Evolutionary conservation across 345 rosid genomes (phyloP).

Genomic region (Melastoma malabathricum): DNA sequence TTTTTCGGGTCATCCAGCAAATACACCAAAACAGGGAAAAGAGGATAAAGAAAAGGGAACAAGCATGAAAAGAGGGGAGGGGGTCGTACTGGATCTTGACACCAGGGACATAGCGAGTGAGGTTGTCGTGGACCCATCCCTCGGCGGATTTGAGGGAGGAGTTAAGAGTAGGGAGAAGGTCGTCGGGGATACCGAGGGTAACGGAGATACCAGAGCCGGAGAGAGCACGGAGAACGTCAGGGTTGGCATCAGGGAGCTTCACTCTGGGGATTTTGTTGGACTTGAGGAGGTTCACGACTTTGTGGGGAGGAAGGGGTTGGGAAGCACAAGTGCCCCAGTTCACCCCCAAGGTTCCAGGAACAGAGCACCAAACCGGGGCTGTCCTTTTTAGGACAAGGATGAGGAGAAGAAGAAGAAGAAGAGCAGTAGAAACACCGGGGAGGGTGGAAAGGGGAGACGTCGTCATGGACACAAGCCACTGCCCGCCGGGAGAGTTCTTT

Average conservation of each 20-base stretch:
- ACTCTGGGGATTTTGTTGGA: slow-evolving; percentile 62
- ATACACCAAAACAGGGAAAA: too few relatives aligned
- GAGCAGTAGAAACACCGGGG: neutral
- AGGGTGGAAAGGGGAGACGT: neutral
- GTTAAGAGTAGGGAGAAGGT: slow-evolving; percentile 49
- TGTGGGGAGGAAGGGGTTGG: slow-evolving; percentile 66
- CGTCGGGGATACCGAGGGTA: slow-evolving; percentile 58
- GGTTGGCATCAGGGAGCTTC: slow-evolving; percentile 73
- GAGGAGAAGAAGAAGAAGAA: neutral
- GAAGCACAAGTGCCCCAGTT: slow-evolving; percentile 79
- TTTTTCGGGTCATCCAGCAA: too few relatives aligned
- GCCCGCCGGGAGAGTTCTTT: too few relatives aligned
- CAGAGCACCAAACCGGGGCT: neutral
- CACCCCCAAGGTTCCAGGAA: slow-evolving; percentile 49
- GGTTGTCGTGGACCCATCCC: slow-evolving; percentile 93
- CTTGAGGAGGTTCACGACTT: slow-evolving; percentile 77
- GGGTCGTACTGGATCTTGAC: slow-evolving; percentile 60
- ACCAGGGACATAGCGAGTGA: slow-evolving; percentile 66
- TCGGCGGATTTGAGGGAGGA: slow-evolving; percentile 59
- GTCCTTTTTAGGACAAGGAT: neutral
- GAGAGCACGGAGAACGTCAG: slow-evolving; percentile 54
- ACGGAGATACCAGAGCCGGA: slow-evolving; percentile 60
- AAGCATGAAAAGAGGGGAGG: neutral
- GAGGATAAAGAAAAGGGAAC: neutral
- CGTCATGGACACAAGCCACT: too few relatives aligned